These are phyloP conservation scores for Xylariaceae sp. DNA, from an alignment of 2,329 filamentous ascomycete genomes.

Conservation along the genomic window DNA sequence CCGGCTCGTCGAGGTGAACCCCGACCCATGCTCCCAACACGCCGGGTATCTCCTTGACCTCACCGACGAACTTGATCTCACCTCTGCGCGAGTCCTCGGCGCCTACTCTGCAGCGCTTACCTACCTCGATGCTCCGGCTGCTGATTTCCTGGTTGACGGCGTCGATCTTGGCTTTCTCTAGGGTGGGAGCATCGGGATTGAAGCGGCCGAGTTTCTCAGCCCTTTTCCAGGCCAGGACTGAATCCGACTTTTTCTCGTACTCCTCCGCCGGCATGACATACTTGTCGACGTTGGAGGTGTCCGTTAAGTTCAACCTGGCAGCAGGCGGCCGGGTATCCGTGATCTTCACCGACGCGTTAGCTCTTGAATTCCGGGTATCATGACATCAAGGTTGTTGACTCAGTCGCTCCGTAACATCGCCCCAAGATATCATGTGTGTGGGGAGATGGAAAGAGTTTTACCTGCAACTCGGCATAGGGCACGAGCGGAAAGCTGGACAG, in stretches of 20 bases:
- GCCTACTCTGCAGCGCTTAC: constrained; percentile 61
- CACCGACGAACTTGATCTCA: constrained; percentile 66
- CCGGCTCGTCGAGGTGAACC: constrained; percentile 71
- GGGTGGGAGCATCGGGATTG: constrained; percentile 74
- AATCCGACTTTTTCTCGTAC: constrained; percentile 83
- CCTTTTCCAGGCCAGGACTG: constrained; percentile 93
- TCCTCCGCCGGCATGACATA: constrained; percentile 82
- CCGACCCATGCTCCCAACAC: constrained; percentile 67
- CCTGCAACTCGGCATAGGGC: constrained; percentile 74
- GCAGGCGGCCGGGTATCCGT: constrained; percentile 73
- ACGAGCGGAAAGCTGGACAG: constrained; percentile 64
- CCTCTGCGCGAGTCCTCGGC: constrained; percentile 67
- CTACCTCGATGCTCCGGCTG: constrained; percentile 61
- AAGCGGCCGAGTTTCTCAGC: constrained; percentile 94
- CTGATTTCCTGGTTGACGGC: constrained; percentile 67
- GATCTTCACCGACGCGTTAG: constrained; percentile 52
- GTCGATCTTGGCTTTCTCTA: constrained; percentile 68
- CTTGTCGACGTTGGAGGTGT: constrained; percentile 78
- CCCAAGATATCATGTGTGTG: not conserved
- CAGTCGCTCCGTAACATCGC: constrained; percentile 20
- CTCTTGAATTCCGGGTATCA: not conserved
- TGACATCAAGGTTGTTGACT: not conserved
- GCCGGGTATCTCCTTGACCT: constrained; percentile 69
- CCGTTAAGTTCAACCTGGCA: constrained; percentile 74
- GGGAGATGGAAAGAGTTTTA: constrained; percentile 47